These are phyloP conservation scores for Penicillium sp. DNA, from an alignment of 2,329 filamentous ascomycete species.

Conservation along the genomic window DNA sequence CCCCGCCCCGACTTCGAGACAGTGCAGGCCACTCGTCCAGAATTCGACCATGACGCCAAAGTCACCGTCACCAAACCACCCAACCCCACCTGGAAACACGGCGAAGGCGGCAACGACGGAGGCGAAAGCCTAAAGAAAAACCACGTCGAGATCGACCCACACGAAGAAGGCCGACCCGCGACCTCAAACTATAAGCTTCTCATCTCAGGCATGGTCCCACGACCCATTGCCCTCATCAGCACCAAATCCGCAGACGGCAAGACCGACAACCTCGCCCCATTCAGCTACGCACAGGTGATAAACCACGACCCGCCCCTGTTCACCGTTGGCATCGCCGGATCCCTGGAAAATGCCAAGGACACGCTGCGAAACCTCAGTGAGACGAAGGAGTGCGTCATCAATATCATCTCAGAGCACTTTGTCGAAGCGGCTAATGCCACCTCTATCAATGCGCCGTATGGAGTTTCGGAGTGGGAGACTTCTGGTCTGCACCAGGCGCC, in stretches of 20 bases:
- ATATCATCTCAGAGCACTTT: slow-evolving; percentile 82
- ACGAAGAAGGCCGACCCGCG: slow-evolving; percentile 66
- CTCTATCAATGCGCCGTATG: slow-evolving; percentile 74
- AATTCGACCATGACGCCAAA: slow-evolving; percentile 37
- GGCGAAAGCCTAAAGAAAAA: slow-evolving; percentile 53
- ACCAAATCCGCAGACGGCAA: slow-evolving; percentile 63
- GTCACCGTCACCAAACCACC: slow-evolving; percentile 44
- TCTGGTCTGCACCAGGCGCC: slow-evolving; percentile 71
- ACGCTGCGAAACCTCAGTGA: slow-evolving; percentile 72
- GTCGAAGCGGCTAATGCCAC: slow-evolving; percentile 86
- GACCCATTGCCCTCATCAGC: slow-evolving; percentile 71
- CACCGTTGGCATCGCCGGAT: slow-evolving; percentile 61
- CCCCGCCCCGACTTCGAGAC: slow-evolving; percentile 36
- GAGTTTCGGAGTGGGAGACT: slow-evolving; percentile 75
- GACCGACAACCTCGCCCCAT: slow-evolving; percentile 78
- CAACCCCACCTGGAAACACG: slow-evolving; percentile 45
- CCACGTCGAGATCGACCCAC: slow-evolving; percentile 80
- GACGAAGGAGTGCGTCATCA: slow-evolving; percentile 76
- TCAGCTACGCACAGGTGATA: slow-evolving; percentile 82
- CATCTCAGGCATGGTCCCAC: slow-evolving; percentile 78
- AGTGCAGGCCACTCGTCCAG: slow-evolving; percentile 44
- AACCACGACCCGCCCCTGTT: slow-evolving; percentile 87
- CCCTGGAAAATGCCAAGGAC: slow-evolving; percentile 69
- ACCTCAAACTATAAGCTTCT: slow-evolving; percentile 88
- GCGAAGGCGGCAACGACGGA: slow-evolving; percentile 45